phyloP scores from a whole-genome alignment of 345 rosid species.

The Anastatica hierochuntica region DNA sequence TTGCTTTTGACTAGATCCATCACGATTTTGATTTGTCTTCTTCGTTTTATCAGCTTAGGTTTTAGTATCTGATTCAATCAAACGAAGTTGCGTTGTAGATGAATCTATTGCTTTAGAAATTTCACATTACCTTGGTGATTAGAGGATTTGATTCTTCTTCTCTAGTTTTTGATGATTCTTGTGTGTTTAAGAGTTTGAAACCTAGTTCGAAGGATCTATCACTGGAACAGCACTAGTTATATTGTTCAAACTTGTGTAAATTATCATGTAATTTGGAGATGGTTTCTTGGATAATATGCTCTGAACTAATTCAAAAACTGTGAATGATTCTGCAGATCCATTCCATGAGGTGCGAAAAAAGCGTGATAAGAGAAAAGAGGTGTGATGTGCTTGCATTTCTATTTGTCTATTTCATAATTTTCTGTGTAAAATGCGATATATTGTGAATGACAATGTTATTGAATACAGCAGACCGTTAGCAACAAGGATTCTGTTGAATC shows the following conservation, averaged over 20 bases:
- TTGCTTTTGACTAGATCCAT: slow-evolving; percentile 16
- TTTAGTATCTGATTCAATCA: slow-evolving; percentile 21
- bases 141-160: no score
- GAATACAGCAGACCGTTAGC: slow-evolving; percentile 38
- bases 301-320: slow-evolving; percentile 15
- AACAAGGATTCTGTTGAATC: slow-evolving; percentile 63
- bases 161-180: no score
- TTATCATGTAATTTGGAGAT: neutral
- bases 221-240: no score
- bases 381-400: slow-evolving; percentile 15
- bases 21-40: slow-evolving; percentile 12
- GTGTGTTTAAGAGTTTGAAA: no score
- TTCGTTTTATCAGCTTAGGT: neutral
- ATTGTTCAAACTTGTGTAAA: no score
- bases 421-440: neutral
- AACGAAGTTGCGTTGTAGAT: slow-evolving; percentile 3
- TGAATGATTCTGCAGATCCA: slow-evolving; percentile 47
- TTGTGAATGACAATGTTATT: neutral
- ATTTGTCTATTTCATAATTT: neutral
- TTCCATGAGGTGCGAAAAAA: slow-evolving; percentile 82
- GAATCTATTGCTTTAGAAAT: neutral
- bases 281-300: slow-evolving; percentile 15
- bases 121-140: neutral
- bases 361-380: slow-evolving; percentile 81
- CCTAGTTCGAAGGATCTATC: slow-evolving; percentile 25